These are phyloP conservation scores for Globisporangium lucens DNA, from an alignment of 352 stramenopile genomes.

Conservation along the genomic window DNA sequence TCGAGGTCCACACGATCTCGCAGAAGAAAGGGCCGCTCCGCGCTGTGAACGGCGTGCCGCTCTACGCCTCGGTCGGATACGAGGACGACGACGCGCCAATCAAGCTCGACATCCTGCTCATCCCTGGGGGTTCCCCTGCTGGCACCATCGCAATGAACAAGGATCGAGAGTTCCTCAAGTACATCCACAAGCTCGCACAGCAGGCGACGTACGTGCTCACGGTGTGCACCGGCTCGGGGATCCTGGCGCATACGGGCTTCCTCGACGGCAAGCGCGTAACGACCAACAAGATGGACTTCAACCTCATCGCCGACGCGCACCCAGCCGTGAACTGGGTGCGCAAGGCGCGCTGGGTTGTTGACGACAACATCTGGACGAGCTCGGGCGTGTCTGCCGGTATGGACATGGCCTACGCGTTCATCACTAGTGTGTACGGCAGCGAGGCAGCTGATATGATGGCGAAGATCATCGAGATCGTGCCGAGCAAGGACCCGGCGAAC, in stretches of 20 bases:
- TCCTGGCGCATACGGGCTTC: constrained; percentile 22
- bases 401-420: constrained; percentile 24
- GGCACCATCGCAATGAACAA: background rate
- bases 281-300: constrained; percentile 24
- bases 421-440: constrained; percentile 8
- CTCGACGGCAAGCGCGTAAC: constrained; percentile 26
- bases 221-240: constrained; percentile 23
- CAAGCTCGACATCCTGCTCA: constrained; percentile 18
- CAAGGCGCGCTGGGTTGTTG: constrained; percentile 11
- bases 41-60: constrained; percentile 14
- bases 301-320: constrained; percentile 4
- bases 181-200: background rate
- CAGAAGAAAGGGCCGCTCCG: constrained; percentile 4
- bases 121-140: constrained; percentile 1
- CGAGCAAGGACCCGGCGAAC: constrained; percentile 9
- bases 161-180: constrained; percentile 8
- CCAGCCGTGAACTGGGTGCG: constrained; percentile 18
- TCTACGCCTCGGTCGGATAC: constrained; percentile 20
- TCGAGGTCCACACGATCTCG: constrained; percentile 47
- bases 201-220: constrained; percentile 14
- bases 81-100: constrained; percentile 11
- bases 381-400: constrained; percentile 26
- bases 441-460: constrained; percentile 1
- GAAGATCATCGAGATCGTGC: constrained; percentile 14
- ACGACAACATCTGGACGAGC: constrained; percentile 15